phyloP scores from a whole-genome alignment of 2,329 filamentous ascomycete species.

The Nothomitra cinnamomea region DNA sequence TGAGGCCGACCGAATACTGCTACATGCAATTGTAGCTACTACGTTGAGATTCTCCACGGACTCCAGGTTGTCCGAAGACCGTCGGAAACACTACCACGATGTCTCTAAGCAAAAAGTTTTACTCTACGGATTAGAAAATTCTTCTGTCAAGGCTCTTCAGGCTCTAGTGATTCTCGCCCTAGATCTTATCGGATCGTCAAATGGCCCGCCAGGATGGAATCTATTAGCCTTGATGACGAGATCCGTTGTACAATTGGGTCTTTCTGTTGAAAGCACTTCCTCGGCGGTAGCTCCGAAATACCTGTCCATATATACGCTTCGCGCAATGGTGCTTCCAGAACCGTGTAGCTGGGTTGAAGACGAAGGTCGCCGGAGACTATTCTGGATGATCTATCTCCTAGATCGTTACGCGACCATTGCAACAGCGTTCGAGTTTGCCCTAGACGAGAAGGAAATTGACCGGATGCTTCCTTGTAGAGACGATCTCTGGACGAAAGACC shows the following conservation, averaged over 20 bases:
- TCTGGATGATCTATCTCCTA: constrained; percentile 88
- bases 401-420: constrained; percentile 83
- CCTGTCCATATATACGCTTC: constrained; percentile 74
- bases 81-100: constrained; percentile 58
- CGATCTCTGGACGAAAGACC: constrained; percentile 69
- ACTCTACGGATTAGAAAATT: constrained; percentile 76
- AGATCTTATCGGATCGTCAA: constrained; percentile 71
- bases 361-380: constrained; percentile 65
- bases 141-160: constrained; percentile 73
- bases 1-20: constrained; percentile 63
- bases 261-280: constrained; percentile 70
- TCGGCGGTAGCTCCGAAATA: constrained; percentile 61
- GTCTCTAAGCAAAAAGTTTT: constrained; percentile 74
- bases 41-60: constrained; percentile 74
- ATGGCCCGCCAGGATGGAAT: constrained; percentile 86
- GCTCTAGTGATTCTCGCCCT: constrained; percentile 75
- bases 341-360: constrained; percentile 78
- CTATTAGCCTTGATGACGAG: constrained; percentile 76
- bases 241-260: constrained; percentile 71
- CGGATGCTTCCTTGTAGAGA: constrained; percentile 74
- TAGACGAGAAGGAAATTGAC: constrained; percentile 82
- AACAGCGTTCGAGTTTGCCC: constrained; percentile 79
- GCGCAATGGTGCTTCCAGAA: constrained; percentile 71
- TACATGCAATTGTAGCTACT: constrained; percentile 80
- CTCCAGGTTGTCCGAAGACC: constrained; percentile 52